These are phyloP conservation scores for Dacryopinax spathularia DNA, from an alignment of 768 basidiomycete species.

Conservation along the genomic window DNA sequence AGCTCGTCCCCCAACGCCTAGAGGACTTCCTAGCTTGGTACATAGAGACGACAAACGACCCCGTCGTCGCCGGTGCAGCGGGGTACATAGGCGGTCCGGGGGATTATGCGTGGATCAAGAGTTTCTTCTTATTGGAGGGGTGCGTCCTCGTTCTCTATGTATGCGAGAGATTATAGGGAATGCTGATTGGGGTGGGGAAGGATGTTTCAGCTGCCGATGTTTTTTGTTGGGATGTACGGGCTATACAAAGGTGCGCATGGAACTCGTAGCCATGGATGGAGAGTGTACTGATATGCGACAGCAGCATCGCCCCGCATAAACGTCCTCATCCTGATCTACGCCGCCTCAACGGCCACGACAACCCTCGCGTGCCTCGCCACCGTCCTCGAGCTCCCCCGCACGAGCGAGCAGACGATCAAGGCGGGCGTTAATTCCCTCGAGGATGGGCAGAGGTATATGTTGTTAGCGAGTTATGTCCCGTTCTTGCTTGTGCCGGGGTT, in stretches of 20 bases:
- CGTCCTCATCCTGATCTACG: conserved; percentile 55
- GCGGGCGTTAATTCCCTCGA: conserved; percentile 31
- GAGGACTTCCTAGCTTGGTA: conserved; percentile 37
- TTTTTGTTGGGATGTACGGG: conserved; percentile 49
- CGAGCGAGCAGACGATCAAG: conserved; percentile 19
- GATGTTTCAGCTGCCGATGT: conserved; percentile 62
- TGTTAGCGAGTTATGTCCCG: conserved; percentile 59
- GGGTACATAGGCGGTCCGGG: conserved; percentile 25
- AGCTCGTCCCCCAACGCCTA: conserved; percentile 36
- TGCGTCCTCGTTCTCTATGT: conserved; percentile 22
- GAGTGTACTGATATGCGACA: neutral
- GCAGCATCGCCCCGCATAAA: conserved; percentile 43
- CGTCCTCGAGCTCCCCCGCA: conserved; percentile 40
- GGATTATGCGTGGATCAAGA: conserved; percentile 29
- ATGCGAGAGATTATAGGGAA: neutral
- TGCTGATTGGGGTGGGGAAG: conserved; percentile 23
- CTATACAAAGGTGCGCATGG: conserved; percentile 38
- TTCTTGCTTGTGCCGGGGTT: conserved; percentile 57
- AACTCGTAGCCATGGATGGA: neutral
- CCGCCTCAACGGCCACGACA: conserved; percentile 63
- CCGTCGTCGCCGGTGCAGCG: conserved; percentile 42
- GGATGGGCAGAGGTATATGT: conserved; percentile 35
- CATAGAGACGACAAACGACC: conserved; percentile 47
- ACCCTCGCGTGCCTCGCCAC: conserved; percentile 54
- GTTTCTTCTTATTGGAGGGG: conserved; percentile 49